phyloP scores from a whole-genome alignment of 768 basidiomycete species.

The Leccinellum albellum region DNA sequence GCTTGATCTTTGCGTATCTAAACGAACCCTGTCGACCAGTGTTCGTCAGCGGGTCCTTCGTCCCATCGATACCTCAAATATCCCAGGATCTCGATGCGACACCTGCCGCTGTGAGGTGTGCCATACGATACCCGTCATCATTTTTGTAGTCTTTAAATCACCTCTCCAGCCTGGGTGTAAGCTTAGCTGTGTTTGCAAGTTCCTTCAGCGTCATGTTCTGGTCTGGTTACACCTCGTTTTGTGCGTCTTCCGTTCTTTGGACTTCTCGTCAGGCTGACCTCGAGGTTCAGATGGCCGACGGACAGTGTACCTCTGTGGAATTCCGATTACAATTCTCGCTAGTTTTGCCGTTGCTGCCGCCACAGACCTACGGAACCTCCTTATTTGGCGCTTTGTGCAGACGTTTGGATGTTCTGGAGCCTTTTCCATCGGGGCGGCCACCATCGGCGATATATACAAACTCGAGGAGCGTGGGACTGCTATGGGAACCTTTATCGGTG shows the following conservation, averaged over 20 bases:
- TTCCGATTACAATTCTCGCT: constrained; percentile 57
- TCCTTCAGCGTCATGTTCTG: constrained; percentile 46
- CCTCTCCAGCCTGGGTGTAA: constrained; percentile 42
- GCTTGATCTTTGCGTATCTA: background rate
- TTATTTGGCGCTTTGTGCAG: constrained; percentile 64
- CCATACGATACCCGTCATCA: background rate
- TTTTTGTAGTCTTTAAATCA: background rate
- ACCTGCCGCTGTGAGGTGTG: constrained; percentile 52
- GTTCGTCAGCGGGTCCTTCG: constrained; percentile 64
- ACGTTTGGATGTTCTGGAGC: constrained; percentile 60
- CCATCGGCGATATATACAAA: constrained; percentile 64
- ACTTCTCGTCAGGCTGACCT: background rate
- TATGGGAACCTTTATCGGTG: constrained; percentile 57
- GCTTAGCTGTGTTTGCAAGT: constrained; percentile 44
- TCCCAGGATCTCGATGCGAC: constrained; percentile 60
- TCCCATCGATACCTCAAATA: constrained; percentile 73
- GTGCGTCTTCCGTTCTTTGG: constrained; percentile 5
- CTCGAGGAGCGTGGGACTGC: constrained; percentile 59
- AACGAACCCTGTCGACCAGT: constrained; percentile 37
- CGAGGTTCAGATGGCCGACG: constrained; percentile 52
- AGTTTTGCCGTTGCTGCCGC: constrained; percentile 58
- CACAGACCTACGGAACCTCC: constrained; percentile 38
- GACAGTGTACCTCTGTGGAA: constrained; percentile 51
- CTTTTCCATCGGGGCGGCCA: constrained; percentile 52
- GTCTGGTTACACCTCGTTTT: constrained; percentile 50